Conservation (phyloP, 1,284 basidiomycete species). For the Fomitopsis schrenkii region DNA sequence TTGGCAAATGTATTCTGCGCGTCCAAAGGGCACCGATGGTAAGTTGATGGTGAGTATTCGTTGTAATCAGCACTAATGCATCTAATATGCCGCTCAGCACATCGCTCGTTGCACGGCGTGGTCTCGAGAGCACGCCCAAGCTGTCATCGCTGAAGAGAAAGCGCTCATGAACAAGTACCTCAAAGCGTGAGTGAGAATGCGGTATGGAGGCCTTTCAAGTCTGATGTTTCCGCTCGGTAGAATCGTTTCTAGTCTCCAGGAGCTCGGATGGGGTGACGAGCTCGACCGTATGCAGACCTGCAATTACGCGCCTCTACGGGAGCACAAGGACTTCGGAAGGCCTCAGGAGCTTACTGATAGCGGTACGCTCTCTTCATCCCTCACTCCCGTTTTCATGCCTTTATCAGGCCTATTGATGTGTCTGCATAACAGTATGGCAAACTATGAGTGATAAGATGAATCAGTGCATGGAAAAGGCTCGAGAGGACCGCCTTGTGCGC, state of each 20-base stretch:
- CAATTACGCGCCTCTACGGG: background rate
- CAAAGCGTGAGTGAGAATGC: background rate
- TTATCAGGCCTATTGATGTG: background rate
- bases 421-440: background rate
- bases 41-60: background rate
- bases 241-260: background rate
- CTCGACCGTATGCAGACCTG: background rate
- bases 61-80: background rate
- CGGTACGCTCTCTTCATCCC: background rate
- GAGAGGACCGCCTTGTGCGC: background rate
- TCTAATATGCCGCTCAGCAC: background rate
- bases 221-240: background rate
- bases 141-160: background rate
- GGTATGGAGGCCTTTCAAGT: background rate
- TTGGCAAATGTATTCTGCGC: background rate
- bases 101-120: background rate
- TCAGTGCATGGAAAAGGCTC: background rate
- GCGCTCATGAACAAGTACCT: background rate
- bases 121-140: background rate
- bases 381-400: background rate
- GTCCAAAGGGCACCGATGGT: background rate
- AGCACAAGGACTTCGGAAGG: background rate
- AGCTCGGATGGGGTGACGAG: background rate
- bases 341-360: background rate
- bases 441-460: background rate